Evolutionary conservation across 2,329 filamentous ascomycete species (phyloP).

Genomic region (Cordyceps farinosa): DNA sequence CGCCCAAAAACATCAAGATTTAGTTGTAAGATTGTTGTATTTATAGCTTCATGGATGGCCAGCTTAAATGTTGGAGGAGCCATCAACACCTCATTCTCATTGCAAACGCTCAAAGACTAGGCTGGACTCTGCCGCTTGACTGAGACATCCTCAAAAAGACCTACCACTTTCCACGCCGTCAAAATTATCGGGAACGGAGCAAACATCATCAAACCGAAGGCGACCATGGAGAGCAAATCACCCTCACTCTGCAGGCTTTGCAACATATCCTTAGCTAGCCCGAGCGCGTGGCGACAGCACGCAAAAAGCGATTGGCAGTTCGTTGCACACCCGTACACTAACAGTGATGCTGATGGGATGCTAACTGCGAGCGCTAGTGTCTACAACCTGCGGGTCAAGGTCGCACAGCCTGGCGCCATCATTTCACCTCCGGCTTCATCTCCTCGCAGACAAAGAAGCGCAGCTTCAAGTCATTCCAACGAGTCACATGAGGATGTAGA

Average conservation of each 20-base stretch:
- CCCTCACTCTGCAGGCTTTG: conserved; percentile 25
- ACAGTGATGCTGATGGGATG: background rate
- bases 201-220: background rate
- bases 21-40: background rate
- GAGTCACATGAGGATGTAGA: background rate
- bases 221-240: conserved; percentile 18
- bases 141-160: background rate
- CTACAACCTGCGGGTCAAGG: conserved; percentile 24
- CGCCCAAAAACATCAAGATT: background rate
- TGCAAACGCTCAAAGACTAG: background rate
- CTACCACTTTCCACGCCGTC: background rate
- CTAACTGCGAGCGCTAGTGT: conserved; percentile 20
- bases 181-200: conserved; percentile 8
- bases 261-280: conserved; percentile 20
- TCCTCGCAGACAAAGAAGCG: background rate
- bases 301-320: conserved; percentile 27
- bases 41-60: background rate
- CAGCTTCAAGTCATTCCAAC: background rate
- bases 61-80: background rate
- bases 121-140: background rate
- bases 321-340: background rate
- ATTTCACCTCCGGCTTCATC: conserved; percentile 17
- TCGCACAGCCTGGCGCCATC: conserved; percentile 22
- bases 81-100: background rate
- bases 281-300: conserved; percentile 23